Evolutionary conservation across 139 green algal species (phyloP).

Genomic region (Chlamydomonas sp.): DNA sequence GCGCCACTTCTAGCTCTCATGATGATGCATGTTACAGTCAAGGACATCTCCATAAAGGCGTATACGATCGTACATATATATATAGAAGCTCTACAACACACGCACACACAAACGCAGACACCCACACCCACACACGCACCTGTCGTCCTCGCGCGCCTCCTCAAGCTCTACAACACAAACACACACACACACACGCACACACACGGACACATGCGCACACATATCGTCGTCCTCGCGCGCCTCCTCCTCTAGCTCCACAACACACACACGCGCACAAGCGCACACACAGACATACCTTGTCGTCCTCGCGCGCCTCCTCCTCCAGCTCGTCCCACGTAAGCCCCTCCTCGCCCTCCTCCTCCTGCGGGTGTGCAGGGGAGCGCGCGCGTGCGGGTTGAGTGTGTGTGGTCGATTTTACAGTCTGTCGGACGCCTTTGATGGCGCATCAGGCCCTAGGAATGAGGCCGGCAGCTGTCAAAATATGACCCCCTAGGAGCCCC

Average conservation of each 20-base stretch:
- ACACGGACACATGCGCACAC: neutral
- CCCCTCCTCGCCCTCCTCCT: constrained; percentile 66
- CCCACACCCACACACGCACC: neutral
- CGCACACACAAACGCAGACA: too few relatives aligned
- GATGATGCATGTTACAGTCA: too few relatives aligned
- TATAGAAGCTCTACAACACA: too few relatives aligned
- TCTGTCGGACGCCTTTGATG: constrained; percentile 16
- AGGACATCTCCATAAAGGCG: too few relatives aligned
- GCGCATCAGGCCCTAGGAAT: neutral
- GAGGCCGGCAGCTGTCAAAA: constrained; percentile 5
- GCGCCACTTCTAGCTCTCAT: too few relatives aligned
- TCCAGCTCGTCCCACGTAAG: constrained; percentile 83
- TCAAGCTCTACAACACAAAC: neutral
- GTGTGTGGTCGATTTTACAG: constrained; percentile 35
- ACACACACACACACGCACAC: neutral
- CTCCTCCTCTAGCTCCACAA: neutral
- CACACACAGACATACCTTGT: neutral
- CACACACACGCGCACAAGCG: neutral
- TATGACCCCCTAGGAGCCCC: too few relatives aligned
- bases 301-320: constrained; percentile 54
- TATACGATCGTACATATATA: too few relatives aligned
- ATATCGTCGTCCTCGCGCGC: neutral
- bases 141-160: neutral
- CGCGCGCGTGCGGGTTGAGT: too few relatives aligned
- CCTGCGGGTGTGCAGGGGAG: too few relatives aligned